A percentile compares a stretch with the other conserved stretches of the same genome.
Evolutionary conservation across 495 filamentous ascomycete genomes (phyloP).

Genomic region (Aspergillus indologenus): DNA sequence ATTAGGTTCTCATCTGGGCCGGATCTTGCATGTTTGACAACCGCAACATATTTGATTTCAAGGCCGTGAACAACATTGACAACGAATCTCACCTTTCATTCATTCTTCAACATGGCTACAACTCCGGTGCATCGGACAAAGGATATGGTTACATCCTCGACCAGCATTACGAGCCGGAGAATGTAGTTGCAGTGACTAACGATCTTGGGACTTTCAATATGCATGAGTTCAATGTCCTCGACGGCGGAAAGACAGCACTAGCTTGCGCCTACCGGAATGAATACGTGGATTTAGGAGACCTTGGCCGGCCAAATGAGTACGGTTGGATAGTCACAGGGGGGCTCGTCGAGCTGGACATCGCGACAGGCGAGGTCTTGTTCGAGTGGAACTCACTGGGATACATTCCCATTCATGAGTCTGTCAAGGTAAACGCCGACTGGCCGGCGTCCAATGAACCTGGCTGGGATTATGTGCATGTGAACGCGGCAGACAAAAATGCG

Average conservation of each 20-base stretch:
- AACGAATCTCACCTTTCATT: conserved; percentile 45
- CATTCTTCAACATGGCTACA: conserved; percentile 40
- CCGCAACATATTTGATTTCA: conserved; percentile 40
- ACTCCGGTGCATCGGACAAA: conserved; percentile 29
- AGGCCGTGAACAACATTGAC: conserved; percentile 36
- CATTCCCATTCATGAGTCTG: conserved; percentile 39
- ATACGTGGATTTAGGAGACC: conserved; percentile 38
- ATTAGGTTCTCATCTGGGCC: conserved; percentile 40
- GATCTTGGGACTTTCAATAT: conserved; percentile 44
- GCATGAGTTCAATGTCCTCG: conserved; percentile 49
- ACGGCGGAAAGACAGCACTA: conserved; percentile 39
- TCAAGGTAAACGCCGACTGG: conserved; percentile 21
- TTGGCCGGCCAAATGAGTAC: conserved; percentile 40
- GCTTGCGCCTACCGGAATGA: conserved; percentile 49
- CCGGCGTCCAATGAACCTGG: conserved; percentile 24
- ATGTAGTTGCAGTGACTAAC: conserved; percentile 38
- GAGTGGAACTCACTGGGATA: conserved; percentile 48
- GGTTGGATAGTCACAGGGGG: conserved; percentile 40
- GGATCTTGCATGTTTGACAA: conserved; percentile 38
- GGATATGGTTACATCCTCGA: conserved; percentile 36
- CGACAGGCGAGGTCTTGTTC: conserved; percentile 42
- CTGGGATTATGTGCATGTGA: conserved; percentile 44
- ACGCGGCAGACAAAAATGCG: conserved; percentile 42
- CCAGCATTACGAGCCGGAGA: conserved; percentile 33
- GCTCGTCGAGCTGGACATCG: conserved; percentile 47